Conservation (phyloP, 2,329 filamentous ascomycete genomes). For the Ophiocordyceps camponoti-floridani region DNA sequence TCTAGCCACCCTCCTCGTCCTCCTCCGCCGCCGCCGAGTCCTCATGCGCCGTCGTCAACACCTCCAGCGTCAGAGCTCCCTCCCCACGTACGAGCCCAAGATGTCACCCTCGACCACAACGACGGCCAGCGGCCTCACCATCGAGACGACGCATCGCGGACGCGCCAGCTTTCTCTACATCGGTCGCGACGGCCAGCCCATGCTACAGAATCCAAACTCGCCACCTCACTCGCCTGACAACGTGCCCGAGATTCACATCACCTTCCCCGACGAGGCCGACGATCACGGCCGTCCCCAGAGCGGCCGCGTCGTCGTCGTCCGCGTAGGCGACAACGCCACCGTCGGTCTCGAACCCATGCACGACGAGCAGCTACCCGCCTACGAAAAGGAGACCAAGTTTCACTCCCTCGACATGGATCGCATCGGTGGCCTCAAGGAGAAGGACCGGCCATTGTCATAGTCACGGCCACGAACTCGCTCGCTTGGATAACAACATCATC, state of each 20-base stretch:
- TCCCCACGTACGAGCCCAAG: conserved; percentile 7
- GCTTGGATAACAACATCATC: too few species aligned
- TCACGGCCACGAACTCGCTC: too few species aligned
- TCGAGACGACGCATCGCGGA: conserved; percentile 35
- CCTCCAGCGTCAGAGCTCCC: conserved; percentile 26
- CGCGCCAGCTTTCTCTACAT: conserved; percentile 59
- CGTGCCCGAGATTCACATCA: conserved; percentile 92
- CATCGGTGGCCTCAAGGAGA: conserved; percentile 89
- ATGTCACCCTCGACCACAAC: neutral
- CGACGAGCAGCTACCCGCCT: conserved; percentile 67
- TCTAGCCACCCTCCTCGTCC: conserved; percentile 48
- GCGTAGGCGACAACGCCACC: conserved; percentile 68
- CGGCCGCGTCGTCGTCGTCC: conserved; percentile 78
- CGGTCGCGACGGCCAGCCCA: conserved; percentile 56
- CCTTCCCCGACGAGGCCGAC: conserved; percentile 91
- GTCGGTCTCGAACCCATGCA: conserved; percentile 81
- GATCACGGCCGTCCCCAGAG: conserved; percentile 64
- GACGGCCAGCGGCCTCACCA: conserved; percentile 27
- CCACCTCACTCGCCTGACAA: conserved; percentile 66
- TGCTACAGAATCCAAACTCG: conserved; percentile 58
- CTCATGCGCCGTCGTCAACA: conserved; percentile 6
- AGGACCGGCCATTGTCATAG: conserved; percentile 25
- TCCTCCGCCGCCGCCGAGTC: conserved; percentile 46
- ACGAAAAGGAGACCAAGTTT: conserved; percentile 72
- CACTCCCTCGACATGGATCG: conserved; percentile 88